Evolutionary conservation across 768 basidiomycete species (phyloP).

Genomic region (Pleurotus citrinopileatus): DNA sequence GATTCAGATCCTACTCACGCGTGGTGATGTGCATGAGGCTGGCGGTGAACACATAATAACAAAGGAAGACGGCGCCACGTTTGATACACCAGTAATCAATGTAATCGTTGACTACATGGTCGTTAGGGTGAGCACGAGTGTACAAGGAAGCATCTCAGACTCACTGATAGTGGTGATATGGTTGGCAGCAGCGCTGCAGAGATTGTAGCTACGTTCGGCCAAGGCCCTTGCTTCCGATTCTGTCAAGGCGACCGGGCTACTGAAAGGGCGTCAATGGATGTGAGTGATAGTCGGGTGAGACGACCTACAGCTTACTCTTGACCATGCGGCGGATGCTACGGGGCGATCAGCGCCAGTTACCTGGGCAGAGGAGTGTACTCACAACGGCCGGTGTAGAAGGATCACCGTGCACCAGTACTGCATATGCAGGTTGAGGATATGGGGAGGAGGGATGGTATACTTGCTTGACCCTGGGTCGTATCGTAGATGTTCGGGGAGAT

Average conservation of each 20-base stretch:
- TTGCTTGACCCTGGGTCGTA: conserved; percentile 51
- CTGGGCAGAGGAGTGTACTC: conserved; percentile 25
- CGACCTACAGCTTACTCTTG: conserved; percentile 38
- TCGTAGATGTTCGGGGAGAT: conserved; percentile 65
- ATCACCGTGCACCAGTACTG: conserved; percentile 83
- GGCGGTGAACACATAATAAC: conserved; percentile 79
- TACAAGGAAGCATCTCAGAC: conserved; percentile 13
- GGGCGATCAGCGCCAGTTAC: background rate
- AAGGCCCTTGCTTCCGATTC: conserved; percentile 52
- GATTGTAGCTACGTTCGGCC: conserved; percentile 65
- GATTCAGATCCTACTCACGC: conserved; percentile 42
- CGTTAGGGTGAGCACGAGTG: background rate
- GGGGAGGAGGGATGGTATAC: conserved; percentile 49
- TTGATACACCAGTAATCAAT: conserved; percentile 59
- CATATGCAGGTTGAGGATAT: conserved; percentile 76
- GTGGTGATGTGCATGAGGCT: conserved; percentile 77
- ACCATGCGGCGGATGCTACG: conserved; percentile 39
- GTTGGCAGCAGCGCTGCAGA: conserved; percentile 76
- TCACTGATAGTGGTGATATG: conserved; percentile 70
- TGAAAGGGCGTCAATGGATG: conserved; percentile 8
- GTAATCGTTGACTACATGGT: conserved; percentile 49
- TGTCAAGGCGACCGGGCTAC: conserved; percentile 38
- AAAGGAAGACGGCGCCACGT: conserved; percentile 65
- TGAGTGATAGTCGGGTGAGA: background rate
- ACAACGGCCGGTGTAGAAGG: conserved; percentile 79